phyloP scores from a whole-genome alignment of 2,329 filamentous ascomycete genomes.

The Ilyonectria destructans region DNA sequence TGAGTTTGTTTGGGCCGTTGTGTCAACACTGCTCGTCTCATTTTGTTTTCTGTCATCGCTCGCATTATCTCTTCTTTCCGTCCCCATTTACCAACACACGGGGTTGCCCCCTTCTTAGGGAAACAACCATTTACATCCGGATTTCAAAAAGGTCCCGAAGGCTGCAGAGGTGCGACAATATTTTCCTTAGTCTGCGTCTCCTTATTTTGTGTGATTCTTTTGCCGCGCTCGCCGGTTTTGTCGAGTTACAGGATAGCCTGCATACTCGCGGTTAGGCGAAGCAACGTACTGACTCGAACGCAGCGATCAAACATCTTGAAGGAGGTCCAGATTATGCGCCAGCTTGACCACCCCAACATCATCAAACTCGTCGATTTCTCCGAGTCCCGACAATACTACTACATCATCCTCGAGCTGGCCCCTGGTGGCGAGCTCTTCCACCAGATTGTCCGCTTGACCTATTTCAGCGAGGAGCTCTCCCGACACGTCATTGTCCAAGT shows the following conservation, averaged over 20 bases:
- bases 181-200: conserved; percentile 54
- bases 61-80: conserved; percentile 31
- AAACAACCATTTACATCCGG: conserved; percentile 93
- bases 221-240: conserved; percentile 46
- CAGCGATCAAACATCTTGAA: conserved; percentile 98
- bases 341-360: conserved; percentile 96
- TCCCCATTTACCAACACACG: conserved; percentile 69
- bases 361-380: conserved; percentile 94
- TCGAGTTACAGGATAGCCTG: conserved; percentile 38
- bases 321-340: conserved; percentile 98
- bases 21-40: conserved; percentile 44
- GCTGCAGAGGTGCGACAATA: conserved; percentile 92
- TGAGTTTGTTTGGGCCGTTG: conserved; percentile 70
- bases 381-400: conserved; percentile 96
- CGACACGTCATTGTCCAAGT: conserved; percentile 96
- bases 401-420: conserved; percentile 95
- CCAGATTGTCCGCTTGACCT: conserved; percentile 97
- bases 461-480: conserved; percentile 96
- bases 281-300: conserved; percentile 48
- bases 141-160: conserved; percentile 95
- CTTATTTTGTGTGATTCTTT: conserved; percentile 16
- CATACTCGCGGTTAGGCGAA: conserved; percentile 35
- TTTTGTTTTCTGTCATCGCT: conserved; percentile 38
- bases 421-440: conserved; percentile 98
- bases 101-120: conserved; percentile 74